Evolutionary conservation across 192 early-diverging fungal species (phyloP).

Genomic region (Haplosporangium gracile): DNA sequence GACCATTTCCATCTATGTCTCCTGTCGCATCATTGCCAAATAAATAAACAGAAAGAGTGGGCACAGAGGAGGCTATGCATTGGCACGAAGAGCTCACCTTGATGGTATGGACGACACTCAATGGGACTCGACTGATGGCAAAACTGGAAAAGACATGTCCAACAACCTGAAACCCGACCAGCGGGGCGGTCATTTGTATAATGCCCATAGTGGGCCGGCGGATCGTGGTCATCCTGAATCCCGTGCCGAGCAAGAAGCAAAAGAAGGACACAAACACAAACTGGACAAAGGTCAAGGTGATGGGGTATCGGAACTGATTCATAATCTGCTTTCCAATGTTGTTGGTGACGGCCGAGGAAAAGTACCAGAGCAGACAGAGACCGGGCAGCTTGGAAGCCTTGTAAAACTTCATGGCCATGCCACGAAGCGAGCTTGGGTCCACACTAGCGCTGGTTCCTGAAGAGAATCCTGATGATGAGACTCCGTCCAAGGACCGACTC

Average conservation of each 20-base stretch:
- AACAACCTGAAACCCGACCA: slow-evolving; percentile 85
- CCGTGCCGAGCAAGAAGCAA: slow-evolving; percentile 61
- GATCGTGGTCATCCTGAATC: slow-evolving; percentile 63
- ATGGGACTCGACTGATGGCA: slow-evolving; percentile 83
- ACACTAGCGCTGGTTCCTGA: not conserved
- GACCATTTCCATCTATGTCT: not conserved
- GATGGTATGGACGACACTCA: slow-evolving; percentile 90
- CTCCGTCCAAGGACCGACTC: slow-evolving; percentile 16
- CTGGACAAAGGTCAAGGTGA: slow-evolving; percentile 88
- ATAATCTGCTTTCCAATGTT: slow-evolving; percentile 88
- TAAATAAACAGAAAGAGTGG: not conserved
- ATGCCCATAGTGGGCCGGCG: slow-evolving; percentile 65
- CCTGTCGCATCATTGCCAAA: not conserved
- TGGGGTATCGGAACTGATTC: slow-evolving; percentile 80
- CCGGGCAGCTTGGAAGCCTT: slow-evolving; percentile 71
- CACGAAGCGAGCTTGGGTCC: slow-evolving; percentile 15
- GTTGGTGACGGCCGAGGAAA: slow-evolving; percentile 85
- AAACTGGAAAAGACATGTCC: slow-evolving; percentile 86
- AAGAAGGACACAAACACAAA: slow-evolving; percentile 83
- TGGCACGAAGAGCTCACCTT: slow-evolving; percentile 70
- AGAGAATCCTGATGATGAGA: slow-evolving; percentile 7
- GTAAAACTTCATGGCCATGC: slow-evolving; percentile 37
- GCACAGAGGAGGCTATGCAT: too few relatives aligned
- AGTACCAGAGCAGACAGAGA: slow-evolving; percentile 84
- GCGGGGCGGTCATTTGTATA: slow-evolving; percentile 73